Conservation (phyloP, 2,329 filamentous ascomycete species). For the Cytospora piceicola region DNA sequence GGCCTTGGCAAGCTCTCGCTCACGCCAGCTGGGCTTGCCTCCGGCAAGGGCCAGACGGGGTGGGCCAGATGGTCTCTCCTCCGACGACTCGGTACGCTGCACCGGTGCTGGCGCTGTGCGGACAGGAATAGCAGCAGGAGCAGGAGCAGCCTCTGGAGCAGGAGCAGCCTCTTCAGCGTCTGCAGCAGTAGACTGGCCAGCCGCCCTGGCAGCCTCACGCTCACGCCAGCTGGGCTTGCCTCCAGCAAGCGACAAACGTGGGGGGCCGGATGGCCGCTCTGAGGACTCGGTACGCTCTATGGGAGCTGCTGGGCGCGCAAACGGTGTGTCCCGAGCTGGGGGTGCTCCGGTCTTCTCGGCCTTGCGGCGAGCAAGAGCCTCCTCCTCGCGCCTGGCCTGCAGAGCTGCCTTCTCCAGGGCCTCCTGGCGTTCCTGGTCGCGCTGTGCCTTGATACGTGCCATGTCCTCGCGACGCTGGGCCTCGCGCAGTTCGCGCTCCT, state of each 20-base stretch:
- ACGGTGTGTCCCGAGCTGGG: conserved; percentile 38
- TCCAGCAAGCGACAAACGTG: conserved; percentile 58
- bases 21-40: conserved; percentile 62
- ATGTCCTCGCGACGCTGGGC: conserved; percentile 78
- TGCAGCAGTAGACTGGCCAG: conserved; percentile 35
- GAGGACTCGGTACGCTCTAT: conserved; percentile 50
- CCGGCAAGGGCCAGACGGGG: conserved; percentile 60
- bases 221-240: conserved; percentile 64
- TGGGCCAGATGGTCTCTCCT: conserved; percentile 51
- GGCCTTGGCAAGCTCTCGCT: conserved; percentile 58
- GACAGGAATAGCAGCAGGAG: conserved; percentile 8
- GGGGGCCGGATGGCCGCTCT: conserved; percentile 53
- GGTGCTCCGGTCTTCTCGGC: conserved; percentile 50
- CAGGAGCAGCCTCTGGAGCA: conserved; percentile 31
- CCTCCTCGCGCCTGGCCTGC: conserved; percentile 84
- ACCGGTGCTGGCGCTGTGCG: not conserved
- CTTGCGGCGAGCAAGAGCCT: conserved; percentile 76
- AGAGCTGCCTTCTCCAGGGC: conserved; percentile 64
- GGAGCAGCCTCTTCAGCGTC: conserved; percentile 27
- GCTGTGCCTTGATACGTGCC: conserved; percentile 67
- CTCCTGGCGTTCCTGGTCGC: conserved; percentile 71
- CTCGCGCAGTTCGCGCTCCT: conserved; percentile 78
- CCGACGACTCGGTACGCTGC: conserved; percentile 50
- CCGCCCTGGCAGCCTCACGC: conserved; percentile 54
- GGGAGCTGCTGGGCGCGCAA: conserved; percentile 38